Evolutionary conservation across 208 protist species (phyloP).

Genomic region (Leishmania guyanensis): DNA sequence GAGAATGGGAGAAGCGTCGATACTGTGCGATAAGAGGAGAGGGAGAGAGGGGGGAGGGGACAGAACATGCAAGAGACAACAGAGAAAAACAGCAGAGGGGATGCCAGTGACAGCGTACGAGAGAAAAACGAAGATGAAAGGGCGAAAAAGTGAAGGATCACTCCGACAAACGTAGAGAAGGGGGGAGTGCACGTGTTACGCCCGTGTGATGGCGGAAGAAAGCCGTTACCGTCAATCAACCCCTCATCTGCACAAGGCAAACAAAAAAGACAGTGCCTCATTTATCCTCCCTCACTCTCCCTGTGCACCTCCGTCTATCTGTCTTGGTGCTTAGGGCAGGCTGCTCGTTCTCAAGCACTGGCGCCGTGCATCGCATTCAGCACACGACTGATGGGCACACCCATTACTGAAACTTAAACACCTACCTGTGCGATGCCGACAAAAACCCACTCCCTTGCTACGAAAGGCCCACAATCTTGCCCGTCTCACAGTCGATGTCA

Average conservation of each 20-base stretch:
- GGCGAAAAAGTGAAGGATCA: not conserved
- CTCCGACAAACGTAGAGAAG: not conserved
- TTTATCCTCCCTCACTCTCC: not conserved
- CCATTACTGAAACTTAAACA: not conserved
- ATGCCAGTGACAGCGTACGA: not conserved
- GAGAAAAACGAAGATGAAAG: not conserved
- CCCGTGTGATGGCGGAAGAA: not conserved
- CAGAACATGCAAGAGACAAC: not conserved
- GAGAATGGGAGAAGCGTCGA: not conserved
- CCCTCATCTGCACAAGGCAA: not conserved
- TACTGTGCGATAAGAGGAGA: not conserved
- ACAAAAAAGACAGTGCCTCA: not conserved
- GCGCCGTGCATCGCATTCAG: not conserved
- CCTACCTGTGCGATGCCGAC: not conserved
- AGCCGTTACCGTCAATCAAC: conserved; percentile 10
- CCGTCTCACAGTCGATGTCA: conserved; percentile 95
- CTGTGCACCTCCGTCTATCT: not conserved
- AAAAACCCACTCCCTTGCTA: conserved; percentile 37
- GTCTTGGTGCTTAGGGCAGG: not conserved
- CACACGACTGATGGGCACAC: not conserved
- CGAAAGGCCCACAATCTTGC: conserved; percentile 92
- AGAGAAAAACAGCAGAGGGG: not conserved
- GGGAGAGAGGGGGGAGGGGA: not conserved
- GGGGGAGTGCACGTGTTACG: not conserved
- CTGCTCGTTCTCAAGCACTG: no score